Evolutionary conservation across 2,329 filamentous ascomycete species (phyloP).

Genomic region (Bertia moriformis): DNA sequence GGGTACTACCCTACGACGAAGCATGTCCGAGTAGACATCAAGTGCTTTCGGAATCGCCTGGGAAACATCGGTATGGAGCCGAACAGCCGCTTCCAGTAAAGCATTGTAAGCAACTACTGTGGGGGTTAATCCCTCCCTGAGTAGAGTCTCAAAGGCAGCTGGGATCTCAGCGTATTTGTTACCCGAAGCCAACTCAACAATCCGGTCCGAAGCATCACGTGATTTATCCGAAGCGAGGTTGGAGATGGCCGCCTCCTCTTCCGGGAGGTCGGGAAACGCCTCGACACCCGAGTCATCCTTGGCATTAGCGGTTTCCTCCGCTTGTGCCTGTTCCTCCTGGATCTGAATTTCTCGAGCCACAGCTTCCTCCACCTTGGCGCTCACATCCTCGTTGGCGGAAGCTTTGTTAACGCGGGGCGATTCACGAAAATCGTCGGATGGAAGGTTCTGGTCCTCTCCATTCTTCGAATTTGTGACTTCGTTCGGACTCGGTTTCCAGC

Average conservation of each 20-base stretch:
- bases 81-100: slow-evolving; percentile 69
- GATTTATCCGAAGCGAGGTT: slow-evolving; percentile 47
- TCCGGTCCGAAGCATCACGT: slow-evolving; percentile 61
- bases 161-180: slow-evolving; percentile 78
- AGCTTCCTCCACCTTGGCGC: neutral
- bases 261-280: slow-evolving; percentile 26
- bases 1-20: slow-evolving; percentile 67
- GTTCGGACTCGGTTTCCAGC: slow-evolving; percentile 60
- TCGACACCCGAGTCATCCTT: slow-evolving; percentile 23
- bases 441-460: slow-evolving; percentile 25
- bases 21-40: slow-evolving; percentile 94
- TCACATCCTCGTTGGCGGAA: neutral
- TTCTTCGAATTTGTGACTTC: slow-evolving; percentile 45
- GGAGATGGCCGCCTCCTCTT: slow-evolving; percentile 37
- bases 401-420: neutral
- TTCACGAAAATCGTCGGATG: slow-evolving; percentile 3
- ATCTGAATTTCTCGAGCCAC: slow-evolving; percentile 1
- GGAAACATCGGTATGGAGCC: slow-evolving; percentile 63
- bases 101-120: slow-evolving; percentile 83
- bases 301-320: slow-evolving; percentile 5
- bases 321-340: neutral
- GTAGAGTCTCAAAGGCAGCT: slow-evolving; percentile 76
- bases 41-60: slow-evolving; percentile 82
- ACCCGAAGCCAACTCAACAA: slow-evolving; percentile 58
- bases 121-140: slow-evolving; percentile 68